phyloP scores from a whole-genome alignment of 2,329 filamentous ascomycete genomes.

The Colletotrichum somersetense region DNA sequence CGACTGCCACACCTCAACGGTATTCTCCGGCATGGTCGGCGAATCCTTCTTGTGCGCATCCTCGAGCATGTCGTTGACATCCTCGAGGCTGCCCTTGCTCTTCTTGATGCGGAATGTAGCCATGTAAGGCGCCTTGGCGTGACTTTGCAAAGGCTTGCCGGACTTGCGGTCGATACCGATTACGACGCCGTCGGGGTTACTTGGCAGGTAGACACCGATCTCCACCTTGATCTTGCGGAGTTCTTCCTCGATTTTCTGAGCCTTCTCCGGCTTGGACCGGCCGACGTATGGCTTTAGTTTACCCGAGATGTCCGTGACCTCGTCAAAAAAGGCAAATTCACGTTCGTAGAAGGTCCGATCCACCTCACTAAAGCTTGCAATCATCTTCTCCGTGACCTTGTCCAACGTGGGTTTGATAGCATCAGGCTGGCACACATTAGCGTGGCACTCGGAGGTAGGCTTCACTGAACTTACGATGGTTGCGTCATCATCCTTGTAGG shows the following conservation, averaged over 20 bases:
- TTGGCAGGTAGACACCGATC: conserved; percentile 95
- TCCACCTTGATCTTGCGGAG: conserved; percentile 97
- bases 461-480: conserved; percentile 72
- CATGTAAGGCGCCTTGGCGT: conserved; percentile 99
- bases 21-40: conserved; percentile 60
- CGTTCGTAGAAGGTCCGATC: conserved; percentile 92
- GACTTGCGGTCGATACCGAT: conserved; percentile 98
- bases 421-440: conserved; percentile 73
- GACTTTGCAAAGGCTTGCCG: conserved; percentile 95
- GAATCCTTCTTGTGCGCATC: conserved; percentile 57
- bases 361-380: conserved; percentile 81
- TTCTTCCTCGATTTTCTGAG: conserved; percentile 99
- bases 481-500: conserved; percentile 96
- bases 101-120: conserved; percentile 98
- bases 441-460: conserved; percentile 21
- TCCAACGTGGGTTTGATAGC: conserved; percentile 94
- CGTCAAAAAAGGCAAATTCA: conserved; percentile 98
- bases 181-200: conserved; percentile 96
- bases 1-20: conserved; percentile 97
- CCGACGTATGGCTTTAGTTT: conserved; percentile 96
- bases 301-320: conserved; percentile 94
- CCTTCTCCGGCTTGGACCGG: conserved; percentile 93
- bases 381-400: conserved; percentile 86
- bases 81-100: conserved; percentile 68
- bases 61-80: conserved; percentile 64